These are phyloP conservation scores for Epichloe hybrida DNA, from an alignment of 2,329 filamentous ascomycete species.

Conservation along the genomic window DNA sequence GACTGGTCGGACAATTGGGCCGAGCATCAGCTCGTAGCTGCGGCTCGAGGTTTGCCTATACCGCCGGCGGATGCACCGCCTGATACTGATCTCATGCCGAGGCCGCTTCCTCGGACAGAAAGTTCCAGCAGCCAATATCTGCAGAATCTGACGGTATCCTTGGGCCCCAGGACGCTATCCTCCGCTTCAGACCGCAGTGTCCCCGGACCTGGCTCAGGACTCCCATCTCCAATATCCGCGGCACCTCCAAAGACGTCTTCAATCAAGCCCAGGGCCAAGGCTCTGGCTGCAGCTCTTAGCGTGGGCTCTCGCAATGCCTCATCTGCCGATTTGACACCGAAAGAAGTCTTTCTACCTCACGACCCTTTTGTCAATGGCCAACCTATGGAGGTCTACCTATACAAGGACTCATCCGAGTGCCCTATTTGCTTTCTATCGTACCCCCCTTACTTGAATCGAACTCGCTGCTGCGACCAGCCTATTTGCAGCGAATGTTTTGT, in stretches of 20 bases:
- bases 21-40: conserved; percentile 88
- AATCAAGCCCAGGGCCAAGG: conserved; percentile 78
- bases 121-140: conserved; percentile 44
- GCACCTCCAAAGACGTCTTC: conserved; percentile 35
- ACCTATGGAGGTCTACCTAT: conserved; percentile 79
- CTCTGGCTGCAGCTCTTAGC: conserved; percentile 67
- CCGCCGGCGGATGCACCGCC: conserved; percentile 75
- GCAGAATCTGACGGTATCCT: conserved; percentile 65
- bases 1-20: conserved; percentile 84
- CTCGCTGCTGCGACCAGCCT: conserved; percentile 85
- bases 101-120: conserved; percentile 27
- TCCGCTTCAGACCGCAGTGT: conserved; percentile 57
- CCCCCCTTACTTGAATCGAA: conserved; percentile 90
- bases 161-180: conserved; percentile 63
- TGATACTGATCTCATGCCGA: conserved; percentile 46
- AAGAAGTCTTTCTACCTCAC: conserved; percentile 65
- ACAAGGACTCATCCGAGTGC: conserved; percentile 82
- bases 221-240: conserved; percentile 36
- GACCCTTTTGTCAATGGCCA: conserved; percentile 93
- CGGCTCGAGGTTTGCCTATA: conserved; percentile 69
- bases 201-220: conserved; percentile 44
- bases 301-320: conserved; percentile 60
- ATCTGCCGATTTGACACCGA: conserved; percentile 56
- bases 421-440: conserved; percentile 96
- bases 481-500: conserved; percentile 99